Percentiles rank a stretch among this genome's conserved stretches.
Conservation (phyloP, 306 rosid genomes). For the Benincasa hispida region DNA sequence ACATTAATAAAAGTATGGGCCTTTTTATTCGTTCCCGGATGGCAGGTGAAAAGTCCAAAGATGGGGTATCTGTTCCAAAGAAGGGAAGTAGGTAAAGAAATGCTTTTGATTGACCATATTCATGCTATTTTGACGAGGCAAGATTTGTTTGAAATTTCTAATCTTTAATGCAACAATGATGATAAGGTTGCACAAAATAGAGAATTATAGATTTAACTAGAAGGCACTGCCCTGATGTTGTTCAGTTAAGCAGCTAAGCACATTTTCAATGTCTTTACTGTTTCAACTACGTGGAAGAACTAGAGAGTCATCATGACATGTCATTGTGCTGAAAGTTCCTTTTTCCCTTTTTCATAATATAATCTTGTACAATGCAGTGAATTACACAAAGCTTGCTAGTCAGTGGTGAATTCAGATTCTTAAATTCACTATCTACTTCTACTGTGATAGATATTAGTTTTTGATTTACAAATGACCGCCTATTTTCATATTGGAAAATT, state of each 20-base stretch:
- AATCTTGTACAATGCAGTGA: not conserved
- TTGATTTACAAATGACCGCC: not conserved
- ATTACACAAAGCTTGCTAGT: not conserved
- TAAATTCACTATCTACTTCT: not conserved
- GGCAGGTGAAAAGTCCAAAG: slow-evolving; percentile 99
- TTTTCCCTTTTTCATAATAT: not conserved
- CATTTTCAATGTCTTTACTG: not conserved
- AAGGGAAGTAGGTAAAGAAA: slow-evolving; percentile 99
- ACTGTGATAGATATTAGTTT: not conserved
- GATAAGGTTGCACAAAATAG: slow-evolving; percentile 23
- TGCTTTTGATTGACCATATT: slow-evolving; percentile 86
- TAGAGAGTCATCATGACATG: not conserved
- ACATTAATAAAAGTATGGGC: slow-evolving; percentile 93
- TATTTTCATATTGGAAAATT: too few species aligned
- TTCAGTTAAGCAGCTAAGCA: not conserved
- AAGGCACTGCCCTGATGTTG: not conserved
- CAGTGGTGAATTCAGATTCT: not conserved
- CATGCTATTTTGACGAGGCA: slow-evolving; percentile 48
- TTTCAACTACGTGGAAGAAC: not conserved
- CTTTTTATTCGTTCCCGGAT: slow-evolving; percentile 99
- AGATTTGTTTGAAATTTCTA: slow-evolving; percentile 27
- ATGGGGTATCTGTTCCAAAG: slow-evolving; percentile 99
- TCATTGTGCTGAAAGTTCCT: not conserved
- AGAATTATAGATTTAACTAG: not conserved
- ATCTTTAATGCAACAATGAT: slow-evolving; percentile 18